Conservation (phyloP, 2,329 filamentous ascomycete genomes). For the Monilinia fructigena region DNA sequence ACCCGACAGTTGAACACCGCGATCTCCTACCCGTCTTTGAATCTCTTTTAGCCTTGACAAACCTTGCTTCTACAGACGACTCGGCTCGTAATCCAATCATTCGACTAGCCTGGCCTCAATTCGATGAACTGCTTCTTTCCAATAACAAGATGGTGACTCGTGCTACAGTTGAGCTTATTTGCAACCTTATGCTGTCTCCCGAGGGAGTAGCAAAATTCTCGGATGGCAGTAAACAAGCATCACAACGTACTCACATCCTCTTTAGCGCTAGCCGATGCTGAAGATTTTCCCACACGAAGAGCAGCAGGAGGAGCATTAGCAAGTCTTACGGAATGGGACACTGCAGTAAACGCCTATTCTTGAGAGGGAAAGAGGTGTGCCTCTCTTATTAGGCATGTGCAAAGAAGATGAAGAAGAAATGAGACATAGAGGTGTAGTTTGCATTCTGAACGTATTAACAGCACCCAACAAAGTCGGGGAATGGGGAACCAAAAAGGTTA, state of each 20-base stretch:
- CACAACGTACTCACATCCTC: slow-evolving; percentile 77
- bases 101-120: slow-evolving; percentile 66
- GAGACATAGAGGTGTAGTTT: slow-evolving; percentile 71
- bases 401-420: slow-evolving; percentile 68
- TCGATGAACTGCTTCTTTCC: slow-evolving; percentile 82
- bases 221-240: slow-evolving; percentile 64
- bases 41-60: slow-evolving; percentile 85
- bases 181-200: slow-evolving; percentile 76
- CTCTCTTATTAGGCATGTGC: slow-evolving; percentile 78
- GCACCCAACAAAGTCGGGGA: slow-evolving; percentile 65
- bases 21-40: slow-evolving; percentile 91
- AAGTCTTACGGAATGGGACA: slow-evolving; percentile 75
- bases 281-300: slow-evolving; percentile 74
- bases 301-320: slow-evolving; percentile 88
- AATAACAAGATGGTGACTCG: slow-evolving; percentile 74
- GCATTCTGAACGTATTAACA: slow-evolving; percentile 69
- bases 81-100: slow-evolving; percentile 68
- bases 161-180: slow-evolving; percentile 83
- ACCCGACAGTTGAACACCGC: slow-evolving; percentile 60
- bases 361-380: slow-evolving; percentile 67
- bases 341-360: slow-evolving; percentile 70
- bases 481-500: slow-evolving; percentile 59
- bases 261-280: slow-evolving; percentile 81
- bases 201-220: slow-evolving; percentile 68
- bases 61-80: slow-evolving; percentile 76